Conservation (phyloP, 306 rosid genomes). For the Arachis hypogaea region DNA sequence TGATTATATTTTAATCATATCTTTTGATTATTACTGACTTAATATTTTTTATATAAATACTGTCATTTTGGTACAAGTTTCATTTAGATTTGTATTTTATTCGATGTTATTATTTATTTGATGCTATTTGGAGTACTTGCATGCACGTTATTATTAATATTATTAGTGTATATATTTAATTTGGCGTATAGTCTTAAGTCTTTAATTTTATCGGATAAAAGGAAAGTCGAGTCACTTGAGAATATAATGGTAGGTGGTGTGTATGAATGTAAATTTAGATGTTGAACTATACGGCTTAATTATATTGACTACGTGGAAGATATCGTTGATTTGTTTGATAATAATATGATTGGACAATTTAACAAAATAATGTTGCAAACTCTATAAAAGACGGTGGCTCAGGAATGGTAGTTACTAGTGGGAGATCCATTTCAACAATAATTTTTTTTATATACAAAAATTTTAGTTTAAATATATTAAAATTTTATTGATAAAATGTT, state of each 20-base stretch:
- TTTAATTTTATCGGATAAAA: neutral
- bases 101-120: neutral
- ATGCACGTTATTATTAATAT: neutral
- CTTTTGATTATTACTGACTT: too few species aligned
- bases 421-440: neutral
- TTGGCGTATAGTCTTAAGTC: neutral
- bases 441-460: slow-evolving; percentile 14
- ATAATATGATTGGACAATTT: slow-evolving; percentile 38
- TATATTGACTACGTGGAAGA: slow-evolving; percentile 38
- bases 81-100: too few species aligned
- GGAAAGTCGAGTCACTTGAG: slow-evolving; percentile 25
- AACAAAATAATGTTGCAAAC: slow-evolving; percentile 39
- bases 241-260: neutral
- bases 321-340: slow-evolving; percentile 33
- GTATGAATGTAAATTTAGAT: slow-evolving; percentile 12
- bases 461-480: neutral
- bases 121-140: slow-evolving; percentile 29
- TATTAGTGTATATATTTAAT: neutral
- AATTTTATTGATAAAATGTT: too few species aligned
- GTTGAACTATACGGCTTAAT: slow-evolving; percentile 40
- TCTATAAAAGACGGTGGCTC: slow-evolving; percentile 3
- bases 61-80: too few species aligned
- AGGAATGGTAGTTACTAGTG: slow-evolving; percentile 13
- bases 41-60: too few species aligned
- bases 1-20: too few species aligned